Base-by-base conservation (phyloP, 2,329 filamentous ascomycete genomes). In the Penicillium brevicompactum region DNA sequence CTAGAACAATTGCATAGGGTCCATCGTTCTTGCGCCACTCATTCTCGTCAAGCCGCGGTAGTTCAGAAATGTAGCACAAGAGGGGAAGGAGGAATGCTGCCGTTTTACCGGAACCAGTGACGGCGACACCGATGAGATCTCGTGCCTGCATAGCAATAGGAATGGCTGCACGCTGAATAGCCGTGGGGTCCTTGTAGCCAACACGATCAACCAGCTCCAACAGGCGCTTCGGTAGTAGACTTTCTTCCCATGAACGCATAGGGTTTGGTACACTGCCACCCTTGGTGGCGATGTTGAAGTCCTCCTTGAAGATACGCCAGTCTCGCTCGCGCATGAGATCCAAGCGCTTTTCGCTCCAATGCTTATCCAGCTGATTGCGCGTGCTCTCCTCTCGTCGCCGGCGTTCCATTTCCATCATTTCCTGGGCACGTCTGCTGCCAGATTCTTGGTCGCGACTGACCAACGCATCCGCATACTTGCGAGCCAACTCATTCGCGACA, bases 281-380 rank as follows among this genome's bases (percentile, higher is more conserved):
- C 74, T 96, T 97, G 8, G 92, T 97, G 40, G 88, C 83, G 71
- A 99, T 99, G 66, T 94, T 95, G 78, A 96, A 97, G 75, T 99
- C 92, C 74, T 97, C 94, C 77, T 97, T 99, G 86, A 99, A 97
- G 66, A 99, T 97, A 70, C 94, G 90, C 94, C 94, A 99, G 75
- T 99, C 94, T 72, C 94, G 84, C 76, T 97, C 92, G 59, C 91
- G 90, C 94, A 99, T 99, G 67, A 96, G 90, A 13, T 90, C 86
- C 59, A 97, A 79, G 59, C 83, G 84, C 85, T 99, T 99, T 71
- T 97, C 91, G 52, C 90, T 92, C 94, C 94, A 99, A 75, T 96
- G 92, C 74, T 92, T 92, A 66, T 95, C 92, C 53, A 96, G 81
- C 32, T 87, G 88, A 60, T 88, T 91, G 59, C 89, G 84, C 1